Conservation (phyloP, 1,284 basidiomycete genomes). For the Taiwanofungus camphoratus region DNA sequence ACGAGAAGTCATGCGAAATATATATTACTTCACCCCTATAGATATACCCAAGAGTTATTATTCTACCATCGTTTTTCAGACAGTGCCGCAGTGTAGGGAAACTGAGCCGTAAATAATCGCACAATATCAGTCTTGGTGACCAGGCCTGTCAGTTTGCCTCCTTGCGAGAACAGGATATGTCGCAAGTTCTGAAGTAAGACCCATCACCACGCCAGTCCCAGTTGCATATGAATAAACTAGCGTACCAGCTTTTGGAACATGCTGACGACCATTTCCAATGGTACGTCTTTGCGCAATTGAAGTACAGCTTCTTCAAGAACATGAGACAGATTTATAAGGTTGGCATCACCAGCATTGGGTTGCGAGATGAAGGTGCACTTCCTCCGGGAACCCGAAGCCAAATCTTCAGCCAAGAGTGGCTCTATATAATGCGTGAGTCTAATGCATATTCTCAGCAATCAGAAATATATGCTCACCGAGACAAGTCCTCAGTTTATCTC, state of each 20-base stretch:
- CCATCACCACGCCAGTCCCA: slow-evolving; percentile 4
- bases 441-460: too few species aligned
- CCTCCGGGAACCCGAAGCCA: slow-evolving; percentile 22
- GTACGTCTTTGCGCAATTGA: slow-evolving; percentile 60
- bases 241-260: slow-evolving; percentile 70
- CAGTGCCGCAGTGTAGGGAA: slow-evolving; percentile 48
- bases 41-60: too few species aligned
- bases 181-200: slow-evolving; percentile 47
- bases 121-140: slow-evolving; percentile 68
- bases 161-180: slow-evolving; percentile 60
- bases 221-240: slow-evolving; percentile 4
- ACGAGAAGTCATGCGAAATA: too few species aligned
- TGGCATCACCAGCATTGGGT: slow-evolving; percentile 16
- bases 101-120: slow-evolving; percentile 49
- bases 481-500: slow-evolving; percentile 44
- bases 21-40: too few species aligned
- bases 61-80: slow-evolving; percentile 15
- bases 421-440: slow-evolving; percentile 20
- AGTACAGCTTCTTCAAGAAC: slow-evolving; percentile 55
- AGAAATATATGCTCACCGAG: slow-evolving; percentile 38
- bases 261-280: slow-evolving; percentile 61
- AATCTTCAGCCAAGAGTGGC: slow-evolving; percentile 28
- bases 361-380: slow-evolving; percentile 36
- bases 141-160: slow-evolving; percentile 55
- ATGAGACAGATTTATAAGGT: slow-evolving; percentile 41